Evolutionary conservation across 2,329 filamentous ascomycete genomes (phyloP).

Genomic region (Penicillium crustosum): DNA sequence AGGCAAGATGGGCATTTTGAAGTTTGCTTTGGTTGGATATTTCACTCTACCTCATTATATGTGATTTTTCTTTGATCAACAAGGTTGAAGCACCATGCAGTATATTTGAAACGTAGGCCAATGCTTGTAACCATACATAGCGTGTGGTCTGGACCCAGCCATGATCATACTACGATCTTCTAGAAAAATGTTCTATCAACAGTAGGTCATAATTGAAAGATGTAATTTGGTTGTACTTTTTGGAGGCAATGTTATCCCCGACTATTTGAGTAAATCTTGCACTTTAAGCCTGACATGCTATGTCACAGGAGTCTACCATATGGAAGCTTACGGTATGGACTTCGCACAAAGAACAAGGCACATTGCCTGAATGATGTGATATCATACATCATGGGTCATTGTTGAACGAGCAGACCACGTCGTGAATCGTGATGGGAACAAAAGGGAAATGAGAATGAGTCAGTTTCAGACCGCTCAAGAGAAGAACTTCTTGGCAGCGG

Average conservation of each 20-base stretch:
- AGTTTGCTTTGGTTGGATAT: neutral
- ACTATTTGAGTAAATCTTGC: neutral
- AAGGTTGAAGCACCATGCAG: neutral
- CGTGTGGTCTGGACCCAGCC: neutral
- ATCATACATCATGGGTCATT: constrained; percentile 29
- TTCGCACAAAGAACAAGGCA: constrained; percentile 1
- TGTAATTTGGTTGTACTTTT: neutral
- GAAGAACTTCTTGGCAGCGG: constrained; percentile 91
- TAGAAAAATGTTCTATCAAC: neutral
- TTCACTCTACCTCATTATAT: neutral
- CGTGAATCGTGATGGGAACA: constrained; percentile 29
- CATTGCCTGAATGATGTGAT: constrained; percentile 19
- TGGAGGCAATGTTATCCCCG: neutral
- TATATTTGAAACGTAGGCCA: neutral
- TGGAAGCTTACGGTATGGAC: neutral
- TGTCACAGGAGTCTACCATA: neutral
- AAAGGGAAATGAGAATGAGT: constrained; percentile 4
- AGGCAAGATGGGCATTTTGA: neutral
- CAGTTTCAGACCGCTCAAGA: constrained; percentile 39
- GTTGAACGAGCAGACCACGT: constrained; percentile 14
- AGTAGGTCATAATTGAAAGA: neutral
- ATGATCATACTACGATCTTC: neutral
- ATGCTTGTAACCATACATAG: neutral
- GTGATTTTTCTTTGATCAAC: neutral
- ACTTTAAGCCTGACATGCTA: neutral